Base-by-base conservation (phyloP, 805 yeast species). In the Helenozyma baotianmanensis region DNA sequence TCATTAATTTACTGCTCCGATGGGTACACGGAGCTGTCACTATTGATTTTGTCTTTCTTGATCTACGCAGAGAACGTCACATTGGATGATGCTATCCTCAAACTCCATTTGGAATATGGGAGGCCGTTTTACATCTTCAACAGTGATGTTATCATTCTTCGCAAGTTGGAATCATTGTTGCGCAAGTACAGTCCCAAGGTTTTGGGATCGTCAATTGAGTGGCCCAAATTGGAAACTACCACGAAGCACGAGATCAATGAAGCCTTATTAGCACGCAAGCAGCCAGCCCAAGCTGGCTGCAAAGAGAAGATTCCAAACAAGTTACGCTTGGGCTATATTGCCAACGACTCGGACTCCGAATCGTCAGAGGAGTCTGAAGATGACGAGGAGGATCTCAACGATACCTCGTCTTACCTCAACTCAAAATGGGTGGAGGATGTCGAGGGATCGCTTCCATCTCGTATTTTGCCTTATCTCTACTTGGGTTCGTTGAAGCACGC, bases 1-100 rank as follows among this genome's bases (percentile, higher is more conserved):
- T 62, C 78, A 0, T 65, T 89, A 39, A 62, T 89, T 8, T 81
- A 78, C 52, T 87, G 96, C 50, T 74, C 84, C 2, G 96, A 90
- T 58, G 97, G 97, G 0, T 90, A 89, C 56, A 86, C 96, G 0
- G 96, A 88, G 51, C 82, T 89, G 32, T 78, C 95, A 4, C 67
- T 90, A n/a, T 57, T 89, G 24, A 74, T 77, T 1, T 61, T 86
- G 22, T 74, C 88, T 35, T 89, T 74, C 47, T 45, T 82, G 36
- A 82, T 90, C 37, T 90, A 81, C 57, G 55, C 84, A 2, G 72
- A 80, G 33, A 76, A 81, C 24, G 50, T 76, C 13, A 44, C 73
- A 0, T 56, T 85, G 9, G 78, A 82, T 17, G 79, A 81, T 24
- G 89, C 88, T 1, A 65, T 82, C 40, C 49, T 82, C 13, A 70